These are phyloP conservation scores for Hyphopichia burtonii DNA, from an alignment of 1,139 yeast species.

Conservation along the genomic window DNA sequence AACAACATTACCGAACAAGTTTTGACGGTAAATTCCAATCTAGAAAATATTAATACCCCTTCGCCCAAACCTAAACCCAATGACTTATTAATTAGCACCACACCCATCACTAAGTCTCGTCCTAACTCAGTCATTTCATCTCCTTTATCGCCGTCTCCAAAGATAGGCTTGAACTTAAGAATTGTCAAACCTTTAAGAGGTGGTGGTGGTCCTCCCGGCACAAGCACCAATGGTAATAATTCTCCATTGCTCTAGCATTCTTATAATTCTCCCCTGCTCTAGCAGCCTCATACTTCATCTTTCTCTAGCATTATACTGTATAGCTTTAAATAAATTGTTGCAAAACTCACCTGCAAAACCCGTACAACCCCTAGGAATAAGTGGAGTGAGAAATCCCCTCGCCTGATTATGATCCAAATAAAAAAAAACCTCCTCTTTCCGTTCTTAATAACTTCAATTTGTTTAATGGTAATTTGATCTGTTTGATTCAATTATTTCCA, in stretches of 20 bases:
- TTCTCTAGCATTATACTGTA: too few species aligned
- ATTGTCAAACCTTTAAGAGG: conserved; percentile 71
- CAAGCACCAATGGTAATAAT: background rate
- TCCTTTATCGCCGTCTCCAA: conserved; percentile 25
- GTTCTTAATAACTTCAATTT: too few species aligned
- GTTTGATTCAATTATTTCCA: too few species aligned
- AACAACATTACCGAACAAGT: conserved; percentile 2
- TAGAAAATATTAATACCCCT: background rate
- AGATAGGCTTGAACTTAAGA: conserved; percentile 50
- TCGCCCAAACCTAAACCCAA: background rate
- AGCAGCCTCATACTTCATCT: background rate
- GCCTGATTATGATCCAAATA: background rate
- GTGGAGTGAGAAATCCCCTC: background rate
- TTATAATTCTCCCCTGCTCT: background rate
- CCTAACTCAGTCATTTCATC: conserved; percentile 8
- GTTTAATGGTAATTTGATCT: too few species aligned
- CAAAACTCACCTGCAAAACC: background rate
- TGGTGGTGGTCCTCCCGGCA: conserved; percentile 49
- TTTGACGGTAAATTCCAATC: conserved; percentile 6
- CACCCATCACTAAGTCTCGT: conserved; percentile 3
- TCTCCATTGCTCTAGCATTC: background rate
- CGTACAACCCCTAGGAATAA: background rate
- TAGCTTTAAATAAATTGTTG: background rate
- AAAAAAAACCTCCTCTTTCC: background rate
- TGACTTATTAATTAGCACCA: background rate